These are phyloP conservation scores for Lachancea kluyveri DNA, from an alignment of 805 yeast genomes.

Conservation along the genomic window DNA sequence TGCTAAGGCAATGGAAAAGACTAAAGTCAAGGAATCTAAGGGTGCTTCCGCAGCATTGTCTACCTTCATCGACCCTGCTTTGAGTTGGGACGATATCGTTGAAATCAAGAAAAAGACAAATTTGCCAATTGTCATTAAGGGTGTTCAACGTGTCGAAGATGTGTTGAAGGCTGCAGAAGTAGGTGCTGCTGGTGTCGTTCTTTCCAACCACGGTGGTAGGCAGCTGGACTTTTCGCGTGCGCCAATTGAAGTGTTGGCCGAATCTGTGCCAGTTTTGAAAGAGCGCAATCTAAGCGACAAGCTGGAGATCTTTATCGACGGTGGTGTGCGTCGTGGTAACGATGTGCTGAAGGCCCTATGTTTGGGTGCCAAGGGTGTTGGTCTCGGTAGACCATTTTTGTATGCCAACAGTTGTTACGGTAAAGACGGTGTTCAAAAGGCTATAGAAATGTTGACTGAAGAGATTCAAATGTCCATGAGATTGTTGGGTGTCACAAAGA, in stretches of 20 bases:
- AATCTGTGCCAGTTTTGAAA: slow-evolving; percentile 49
- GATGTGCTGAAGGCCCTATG: slow-evolving; percentile 62
- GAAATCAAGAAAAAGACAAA: slow-evolving; percentile 50
- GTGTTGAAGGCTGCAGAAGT: slow-evolving; percentile 64
- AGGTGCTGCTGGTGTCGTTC: slow-evolving; percentile 72
- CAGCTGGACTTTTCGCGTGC: slow-evolving; percentile 81
- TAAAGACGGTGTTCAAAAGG: slow-evolving; percentile 55
- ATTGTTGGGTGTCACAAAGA: slow-evolving; percentile 60
- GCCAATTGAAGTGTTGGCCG: slow-evolving; percentile 69
- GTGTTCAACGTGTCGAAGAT: slow-evolving; percentile 81
- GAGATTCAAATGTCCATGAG: slow-evolving; percentile 78
- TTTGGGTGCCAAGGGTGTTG: slow-evolving; percentile 66
- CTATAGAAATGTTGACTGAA: slow-evolving; percentile 56
- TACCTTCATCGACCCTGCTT: slow-evolving; percentile 70
- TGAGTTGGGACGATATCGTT: slow-evolving; percentile 60
- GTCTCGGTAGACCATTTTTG: slow-evolving; percentile 60
- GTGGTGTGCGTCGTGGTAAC: slow-evolving; percentile 65
- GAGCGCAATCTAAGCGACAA: slow-evolving; percentile 41
- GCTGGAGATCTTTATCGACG: slow-evolving; percentile 58
- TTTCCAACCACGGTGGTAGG: slow-evolving; percentile 88
- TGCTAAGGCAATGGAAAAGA: slow-evolving; percentile 39
- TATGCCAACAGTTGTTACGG: slow-evolving; percentile 62
- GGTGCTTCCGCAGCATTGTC: slow-evolving; percentile 87
- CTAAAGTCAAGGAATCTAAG: slow-evolving; percentile 52
- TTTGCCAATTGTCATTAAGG: slow-evolving; percentile 69